These are phyloP conservation scores for Ophiostoma quercus DNA, from an alignment of 2,329 filamentous ascomycete genomes.

Conservation along the genomic window DNA sequence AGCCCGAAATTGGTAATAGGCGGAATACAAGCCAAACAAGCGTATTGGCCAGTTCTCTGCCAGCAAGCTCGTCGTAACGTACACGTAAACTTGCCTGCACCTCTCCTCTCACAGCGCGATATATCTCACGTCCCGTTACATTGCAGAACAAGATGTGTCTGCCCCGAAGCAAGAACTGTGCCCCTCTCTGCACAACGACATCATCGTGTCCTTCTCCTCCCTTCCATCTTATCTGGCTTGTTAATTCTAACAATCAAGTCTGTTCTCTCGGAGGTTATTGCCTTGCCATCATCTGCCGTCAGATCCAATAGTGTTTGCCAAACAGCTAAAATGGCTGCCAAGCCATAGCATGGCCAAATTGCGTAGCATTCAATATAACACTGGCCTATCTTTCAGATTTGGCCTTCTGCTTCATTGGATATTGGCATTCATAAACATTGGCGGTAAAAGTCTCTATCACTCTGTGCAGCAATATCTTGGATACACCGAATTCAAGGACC, in stretches of 20 bases:
- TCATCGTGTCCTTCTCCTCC: background rate
- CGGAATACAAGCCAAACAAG: background rate
- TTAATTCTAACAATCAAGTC: background rate
- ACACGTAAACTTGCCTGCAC: no score
- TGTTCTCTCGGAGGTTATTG: conserved; percentile 5
- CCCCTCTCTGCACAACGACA: background rate
- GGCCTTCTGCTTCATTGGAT: background rate
- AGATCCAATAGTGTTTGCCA: background rate
- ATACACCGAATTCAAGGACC: background rate
- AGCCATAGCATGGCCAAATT: background rate
- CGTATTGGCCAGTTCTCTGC: background rate
- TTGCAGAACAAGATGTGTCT: background rate
- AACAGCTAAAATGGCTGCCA: background rate
- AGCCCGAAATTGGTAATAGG: background rate
- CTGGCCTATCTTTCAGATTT: background rate
- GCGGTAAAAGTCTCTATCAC: background rate
- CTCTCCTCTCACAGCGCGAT: background rate
- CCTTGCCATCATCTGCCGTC: conserved; percentile 9
- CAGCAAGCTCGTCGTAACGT: no score
- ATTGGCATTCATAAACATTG: background rate
- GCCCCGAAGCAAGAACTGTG: background rate
- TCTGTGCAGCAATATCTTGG: background rate
- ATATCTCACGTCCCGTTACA: background rate
- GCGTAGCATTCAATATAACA: background rate
- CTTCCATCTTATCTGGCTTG: no score